Evolutionary conservation across 2,329 filamentous ascomycete genomes (phyloP).

Genomic region (Monosporascus sp.): DNA sequence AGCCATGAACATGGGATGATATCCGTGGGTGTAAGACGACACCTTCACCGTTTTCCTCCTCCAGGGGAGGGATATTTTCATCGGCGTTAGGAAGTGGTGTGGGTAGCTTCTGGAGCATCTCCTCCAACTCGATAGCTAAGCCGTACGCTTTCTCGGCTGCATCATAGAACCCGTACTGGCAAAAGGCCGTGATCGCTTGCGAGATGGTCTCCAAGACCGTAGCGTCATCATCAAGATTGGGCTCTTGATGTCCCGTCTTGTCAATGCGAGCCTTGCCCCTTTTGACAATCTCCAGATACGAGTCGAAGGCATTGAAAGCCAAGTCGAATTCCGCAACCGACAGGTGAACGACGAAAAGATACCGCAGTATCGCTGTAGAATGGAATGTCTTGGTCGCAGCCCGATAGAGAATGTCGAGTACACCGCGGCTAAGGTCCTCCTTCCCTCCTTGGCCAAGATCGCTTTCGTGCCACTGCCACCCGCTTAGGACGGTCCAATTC

Average conservation of each 20-base stretch:
- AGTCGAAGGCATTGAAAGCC: constrained; percentile 84
- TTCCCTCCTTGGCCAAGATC: constrained; percentile 81
- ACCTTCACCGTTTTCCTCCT: constrained; percentile 27
- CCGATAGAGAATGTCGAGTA: constrained; percentile 84
- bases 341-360: constrained; percentile 83
- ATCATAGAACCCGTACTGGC: constrained; percentile 69
- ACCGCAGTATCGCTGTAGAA: constrained; percentile 80
- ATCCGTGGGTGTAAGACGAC: constrained; percentile 39
- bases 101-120: constrained; percentile 62
- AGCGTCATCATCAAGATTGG: constrained; percentile 71
- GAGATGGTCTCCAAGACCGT: constrained; percentile 72
- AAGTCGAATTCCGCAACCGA: constrained; percentile 87
- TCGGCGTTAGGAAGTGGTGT: constrained; percentile 22
- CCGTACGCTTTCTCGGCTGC: constrained; percentile 75
- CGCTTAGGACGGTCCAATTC: constrained; percentile 82
- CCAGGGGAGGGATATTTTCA: constrained; percentile 24
- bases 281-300: constrained; percentile 83
- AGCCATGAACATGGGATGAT: constrained; percentile 56
- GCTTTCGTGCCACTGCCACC: constrained; percentile 71
- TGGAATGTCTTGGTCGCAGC: constrained; percentile 93
- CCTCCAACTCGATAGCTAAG: constrained; percentile 65
- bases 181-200: constrained; percentile 74
- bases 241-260: constrained; percentile 68
- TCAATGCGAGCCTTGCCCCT: constrained; percentile 78
- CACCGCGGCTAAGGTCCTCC: constrained; percentile 65